Conservation (phyloP, 768 basidiomycete genomes). For the Rhizopogon sp. region DNA sequence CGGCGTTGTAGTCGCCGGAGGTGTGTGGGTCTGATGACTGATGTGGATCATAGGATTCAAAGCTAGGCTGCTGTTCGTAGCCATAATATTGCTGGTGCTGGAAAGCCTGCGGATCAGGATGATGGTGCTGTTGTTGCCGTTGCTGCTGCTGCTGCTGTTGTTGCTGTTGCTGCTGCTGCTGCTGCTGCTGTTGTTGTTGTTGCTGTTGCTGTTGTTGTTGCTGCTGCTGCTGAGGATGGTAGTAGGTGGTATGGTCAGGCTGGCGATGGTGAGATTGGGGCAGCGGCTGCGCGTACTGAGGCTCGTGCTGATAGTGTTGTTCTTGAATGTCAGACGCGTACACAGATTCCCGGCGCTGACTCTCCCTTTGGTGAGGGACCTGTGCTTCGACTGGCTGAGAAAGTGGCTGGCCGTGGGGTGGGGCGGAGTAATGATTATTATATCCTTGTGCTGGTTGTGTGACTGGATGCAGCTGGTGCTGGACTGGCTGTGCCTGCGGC, state of each 20-base stretch:
- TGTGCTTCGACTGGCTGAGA: not conserved
- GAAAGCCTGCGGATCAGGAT: conserved; percentile 1
- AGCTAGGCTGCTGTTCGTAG: conserved; percentile 7
- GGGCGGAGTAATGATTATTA: not conserved
- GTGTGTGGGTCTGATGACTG: conserved; percentile 5
- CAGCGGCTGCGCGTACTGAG: conserved; percentile 9
- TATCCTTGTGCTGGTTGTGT: conserved; percentile 14
- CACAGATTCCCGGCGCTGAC: not conserved
- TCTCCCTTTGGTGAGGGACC: not conserved
- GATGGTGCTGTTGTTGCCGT: conserved; percentile 19
- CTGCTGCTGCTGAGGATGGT: conserved; percentile 11
- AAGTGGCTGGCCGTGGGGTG: not conserved
- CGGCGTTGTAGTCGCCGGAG: not conserved
- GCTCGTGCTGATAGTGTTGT: conserved; percentile 11
- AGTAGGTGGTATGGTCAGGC: conserved; percentile 8
- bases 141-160: conserved; percentile 16
- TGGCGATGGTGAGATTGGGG: conserved; percentile 11
- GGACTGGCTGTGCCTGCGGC: conserved; percentile 10
- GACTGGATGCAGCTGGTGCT: conserved; percentile 19
- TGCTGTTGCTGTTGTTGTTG: conserved; percentile 18
- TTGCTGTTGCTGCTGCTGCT: conserved; percentile 13
- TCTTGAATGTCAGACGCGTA: conserved; percentile 3
- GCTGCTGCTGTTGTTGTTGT: conserved; percentile 13
- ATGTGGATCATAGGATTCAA: not conserved
- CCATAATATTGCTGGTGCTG: conserved; percentile 5